Evolutionary conservation across 148 eudicot genomes (phyloP).

Genomic region (Salicornia ramosissima): DNA sequence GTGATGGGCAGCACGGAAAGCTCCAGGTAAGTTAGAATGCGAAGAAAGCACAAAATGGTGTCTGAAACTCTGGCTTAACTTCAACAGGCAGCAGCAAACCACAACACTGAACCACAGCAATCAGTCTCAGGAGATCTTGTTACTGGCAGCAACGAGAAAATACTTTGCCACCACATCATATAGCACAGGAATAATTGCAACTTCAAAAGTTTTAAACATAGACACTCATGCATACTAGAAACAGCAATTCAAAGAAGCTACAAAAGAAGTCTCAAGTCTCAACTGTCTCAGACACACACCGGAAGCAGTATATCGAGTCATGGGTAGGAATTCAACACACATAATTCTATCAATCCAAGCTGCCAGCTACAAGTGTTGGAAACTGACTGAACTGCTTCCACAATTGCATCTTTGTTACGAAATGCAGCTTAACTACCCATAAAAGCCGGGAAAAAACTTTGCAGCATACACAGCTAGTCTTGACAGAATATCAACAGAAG

Average conservation of each 20-base stretch:
- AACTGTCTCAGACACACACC: constrained; percentile 19
- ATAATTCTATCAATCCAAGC: constrained; percentile 16
- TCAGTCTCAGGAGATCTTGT: not conserved
- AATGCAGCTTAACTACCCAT: constrained; percentile 16
- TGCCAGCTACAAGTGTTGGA: constrained; percentile 15
- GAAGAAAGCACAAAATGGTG: not conserved
- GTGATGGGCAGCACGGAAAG: not conserved
- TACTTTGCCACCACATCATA: constrained; percentile 17
- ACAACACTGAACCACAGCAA: constrained; percentile 1
- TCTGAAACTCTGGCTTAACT: not conserved
- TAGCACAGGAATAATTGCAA: constrained; percentile 7
- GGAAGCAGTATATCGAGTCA: constrained; percentile 21
- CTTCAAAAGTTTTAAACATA: constrained; percentile 4
- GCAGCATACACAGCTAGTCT: constrained; percentile 15
- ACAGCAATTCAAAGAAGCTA: constrained; percentile 12
- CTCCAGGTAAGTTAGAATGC: not conserved
- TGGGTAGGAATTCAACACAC: constrained; percentile 5
- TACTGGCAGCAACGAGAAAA: not conserved
- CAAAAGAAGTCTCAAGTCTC: constrained; percentile 13
- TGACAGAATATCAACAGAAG: constrained; percentile 21
- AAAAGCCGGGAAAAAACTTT: constrained; percentile 13
- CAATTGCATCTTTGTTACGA: constrained; percentile 12
- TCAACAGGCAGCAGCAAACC: constrained; percentile 1
- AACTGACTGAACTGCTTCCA: constrained; percentile 10
- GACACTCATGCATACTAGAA: constrained; percentile 22